Evolutionary conservation across 148 eudicot species (phyloP).

Genomic region (Rhododendron williamsianum): DNA sequence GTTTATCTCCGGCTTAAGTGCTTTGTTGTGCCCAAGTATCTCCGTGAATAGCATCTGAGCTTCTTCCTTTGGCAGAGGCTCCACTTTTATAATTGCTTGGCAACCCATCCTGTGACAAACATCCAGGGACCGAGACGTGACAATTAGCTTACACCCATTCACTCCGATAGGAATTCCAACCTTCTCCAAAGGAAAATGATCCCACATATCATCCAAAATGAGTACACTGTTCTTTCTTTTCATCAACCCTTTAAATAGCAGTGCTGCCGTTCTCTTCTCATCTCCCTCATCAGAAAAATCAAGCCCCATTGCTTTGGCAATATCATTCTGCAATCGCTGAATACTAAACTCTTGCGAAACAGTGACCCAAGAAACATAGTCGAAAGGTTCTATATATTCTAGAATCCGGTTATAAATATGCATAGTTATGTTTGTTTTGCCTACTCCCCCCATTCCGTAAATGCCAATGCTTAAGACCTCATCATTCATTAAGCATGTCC

Average conservation of each 20-base stretch:
- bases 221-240: conserved; percentile 6
- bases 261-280: neutral
- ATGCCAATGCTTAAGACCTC: conserved; percentile 8
- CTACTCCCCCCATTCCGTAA: conserved; percentile 1
- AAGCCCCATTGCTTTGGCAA: neutral
- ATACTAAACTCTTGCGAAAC: neutral
- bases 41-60: conserved; percentile 1
- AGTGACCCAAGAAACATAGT: neutral
- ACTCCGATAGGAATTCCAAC: conserved; percentile 5
- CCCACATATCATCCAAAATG: conserved; percentile 15
- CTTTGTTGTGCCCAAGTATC: neutral
- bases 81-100: neutral
- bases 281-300: neutral
- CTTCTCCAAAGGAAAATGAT: neutral
- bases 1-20: neutral
- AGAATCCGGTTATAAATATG: neutral
- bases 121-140: neutral
- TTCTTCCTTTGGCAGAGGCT: conserved; percentile 5
- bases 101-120: conserved; percentile 4
- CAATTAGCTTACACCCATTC: conserved; percentile 3
- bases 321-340: neutral
- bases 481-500: neutral
- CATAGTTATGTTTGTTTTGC: neutral
- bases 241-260: neutral
- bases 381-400: neutral